phyloP scores from a whole-genome alignment of 306 rosid genomes.

The Benincasa hispida region DNA sequence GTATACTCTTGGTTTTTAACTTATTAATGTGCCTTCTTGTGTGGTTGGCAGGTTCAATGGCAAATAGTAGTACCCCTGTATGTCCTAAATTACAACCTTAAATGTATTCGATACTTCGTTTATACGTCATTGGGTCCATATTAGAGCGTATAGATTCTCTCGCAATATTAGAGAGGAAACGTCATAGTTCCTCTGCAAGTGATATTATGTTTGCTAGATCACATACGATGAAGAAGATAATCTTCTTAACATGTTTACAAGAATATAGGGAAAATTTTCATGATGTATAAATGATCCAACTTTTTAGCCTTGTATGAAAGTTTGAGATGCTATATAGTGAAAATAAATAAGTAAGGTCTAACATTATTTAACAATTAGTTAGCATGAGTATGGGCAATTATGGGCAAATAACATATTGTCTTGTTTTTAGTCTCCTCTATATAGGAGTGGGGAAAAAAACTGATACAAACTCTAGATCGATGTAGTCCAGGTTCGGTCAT shows the following conservation, averaged over 20 bases:
- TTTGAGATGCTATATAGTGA: neutral
- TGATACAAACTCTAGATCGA: too few relatives aligned
- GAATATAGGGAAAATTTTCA: neutral
- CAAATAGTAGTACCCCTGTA: constrained; percentile 34
- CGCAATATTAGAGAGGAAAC: neutral
- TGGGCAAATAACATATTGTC: too few relatives aligned
- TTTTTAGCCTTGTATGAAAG: neutral
- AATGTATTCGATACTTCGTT: neutral
- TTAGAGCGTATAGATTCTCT: neutral
- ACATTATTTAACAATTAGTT: neutral
- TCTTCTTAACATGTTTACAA: neutral
- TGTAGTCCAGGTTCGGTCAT: too few relatives aligned
- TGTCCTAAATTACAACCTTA: constrained; percentile 68
- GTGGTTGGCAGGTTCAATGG: constrained; percentile 55
- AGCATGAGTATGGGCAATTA: neutral
- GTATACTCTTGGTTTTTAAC: neutral
- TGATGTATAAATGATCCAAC: neutral
- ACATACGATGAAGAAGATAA: neutral
- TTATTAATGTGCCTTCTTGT: neutral
- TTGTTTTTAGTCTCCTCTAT: too few relatives aligned
- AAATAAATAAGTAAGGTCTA: too few relatives aligned
- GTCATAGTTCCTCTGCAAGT: neutral
- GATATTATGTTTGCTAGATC: neutral
- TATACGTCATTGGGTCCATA: neutral
- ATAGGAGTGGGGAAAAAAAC: too few relatives aligned